A percentile compares a stretch with the other conserved stretches of the same genome.
phyloP scores from a whole-genome alignment of 139 green algal species.

The Zygnema circumcarinatum region DNA sequence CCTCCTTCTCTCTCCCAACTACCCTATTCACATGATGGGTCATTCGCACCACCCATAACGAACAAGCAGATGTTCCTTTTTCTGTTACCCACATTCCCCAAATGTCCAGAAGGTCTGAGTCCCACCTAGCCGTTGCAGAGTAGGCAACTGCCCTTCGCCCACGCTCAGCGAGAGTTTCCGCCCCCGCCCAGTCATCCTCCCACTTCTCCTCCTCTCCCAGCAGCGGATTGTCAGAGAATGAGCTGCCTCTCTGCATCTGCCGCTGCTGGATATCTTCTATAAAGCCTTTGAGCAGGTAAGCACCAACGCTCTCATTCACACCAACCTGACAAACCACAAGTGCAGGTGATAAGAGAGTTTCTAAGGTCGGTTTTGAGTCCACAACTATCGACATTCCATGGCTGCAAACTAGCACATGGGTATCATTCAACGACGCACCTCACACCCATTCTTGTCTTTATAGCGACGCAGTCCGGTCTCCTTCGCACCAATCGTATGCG shows the following conservation, averaged over 20 bases:
- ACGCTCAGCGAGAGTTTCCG: background rate
- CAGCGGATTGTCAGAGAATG: background rate
- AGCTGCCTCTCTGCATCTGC: background rate
- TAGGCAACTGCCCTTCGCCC: conserved; percentile 7
- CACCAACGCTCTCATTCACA: conserved; percentile 5
- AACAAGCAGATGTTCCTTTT: too few species aligned
- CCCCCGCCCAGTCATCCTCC: conserved; percentile 36
- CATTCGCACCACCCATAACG: too few species aligned
- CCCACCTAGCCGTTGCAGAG: background rate
- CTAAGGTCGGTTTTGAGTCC: too few species aligned
- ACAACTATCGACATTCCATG: too few species aligned
- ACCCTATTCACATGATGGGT: too few species aligned
- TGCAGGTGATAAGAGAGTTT: background rate
- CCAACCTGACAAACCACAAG: background rate
- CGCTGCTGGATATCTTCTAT: background rate
- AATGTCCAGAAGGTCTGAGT: background rate
- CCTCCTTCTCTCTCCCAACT: too few species aligned
- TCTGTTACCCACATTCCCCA: background rate
- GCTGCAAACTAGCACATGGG: too few species aligned
- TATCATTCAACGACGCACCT: too few species aligned
- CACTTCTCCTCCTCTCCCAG: conserved; percentile 11
- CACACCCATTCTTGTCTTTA: conserved; percentile 14
- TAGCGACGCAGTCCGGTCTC: background rate
- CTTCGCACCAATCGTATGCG: conserved; percentile 6
- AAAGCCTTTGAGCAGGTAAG: background rate